Evolutionary conservation across 768 basidiomycete species (phyloP), one percentile per base, ranked within the genome.

Genomic region (Coprinopsis cinerea): DNA sequence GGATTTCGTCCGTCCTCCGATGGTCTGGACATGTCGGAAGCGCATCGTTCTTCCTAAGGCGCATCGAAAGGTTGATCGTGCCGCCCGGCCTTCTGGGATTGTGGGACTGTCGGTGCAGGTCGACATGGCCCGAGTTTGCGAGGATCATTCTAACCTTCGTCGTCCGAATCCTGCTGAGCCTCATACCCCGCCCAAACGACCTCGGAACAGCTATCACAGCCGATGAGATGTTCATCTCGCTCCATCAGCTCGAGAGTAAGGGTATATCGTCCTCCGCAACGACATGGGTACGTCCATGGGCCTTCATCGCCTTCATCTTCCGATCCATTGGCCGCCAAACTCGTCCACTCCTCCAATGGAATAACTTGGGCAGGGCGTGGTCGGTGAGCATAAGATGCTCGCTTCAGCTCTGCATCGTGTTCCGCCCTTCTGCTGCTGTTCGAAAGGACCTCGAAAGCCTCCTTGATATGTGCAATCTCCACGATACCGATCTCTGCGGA

Each of bases 111-210:
- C n/a, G n/a, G n/a, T n/a, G n/a, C n/a, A n/a, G n/a, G n/a, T n/a
- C n/a, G n/a, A n/a, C n/a, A n/a, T n/a, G n/a, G n/a, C n/a, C n/a
- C n/a, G n/a, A n/a, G n/a, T n/a, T n/a, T n/a, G n/a, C n/a, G n/a
- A n/a, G n/a, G n/a, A n/a, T n/a, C n/a, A n/a, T n/a, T 39, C 17
- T 18, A 39, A 11, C 18, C 36, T 6, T 39, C 36, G 36, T 39
- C 17, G 15, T 32, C 15, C 7, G 30, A 32, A 6, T 39, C 10
- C 23, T 9, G 30, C 30, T 61, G 68, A 11, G 76, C 59, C 64
- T 92, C 84, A 58, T 89, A 92, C 1, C 90, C 89, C n/a, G 82
- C 85, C 86, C 88, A 92, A 1, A 92, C 70, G 7, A 79, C 80
- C 64, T 92, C 90, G 14, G 90, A 92, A 61, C 89, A 92, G 47